These are phyloP conservation scores for Lentinula aciculospora DNA, from an alignment of 768 basidiomycete genomes.

Conservation along the genomic window DNA sequence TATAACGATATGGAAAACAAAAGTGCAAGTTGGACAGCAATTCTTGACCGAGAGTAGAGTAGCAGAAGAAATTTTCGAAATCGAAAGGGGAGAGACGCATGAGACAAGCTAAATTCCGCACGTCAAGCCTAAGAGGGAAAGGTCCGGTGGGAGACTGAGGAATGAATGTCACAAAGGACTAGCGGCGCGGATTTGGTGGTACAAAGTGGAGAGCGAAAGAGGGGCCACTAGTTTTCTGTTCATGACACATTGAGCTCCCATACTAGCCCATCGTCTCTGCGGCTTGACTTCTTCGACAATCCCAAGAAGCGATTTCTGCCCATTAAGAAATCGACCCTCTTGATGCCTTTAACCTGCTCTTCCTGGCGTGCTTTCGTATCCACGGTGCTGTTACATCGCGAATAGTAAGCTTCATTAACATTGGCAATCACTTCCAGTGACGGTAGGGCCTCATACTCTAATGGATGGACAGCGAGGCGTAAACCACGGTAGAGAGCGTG, in stretches of 20 bases:
- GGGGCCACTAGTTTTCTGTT: neutral
- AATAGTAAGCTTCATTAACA: constrained; percentile 37
- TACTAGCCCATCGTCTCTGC: neutral
- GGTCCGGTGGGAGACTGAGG: neutral
- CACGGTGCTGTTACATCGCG: constrained; percentile 28
- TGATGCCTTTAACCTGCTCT: constrained; percentile 44
- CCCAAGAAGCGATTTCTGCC: constrained; percentile 35
- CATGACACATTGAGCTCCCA: constrained; percentile 7
- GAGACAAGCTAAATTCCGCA: neutral
- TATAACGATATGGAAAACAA: neutral
- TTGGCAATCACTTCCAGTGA: constrained; percentile 23
- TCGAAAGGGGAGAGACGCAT: neutral
- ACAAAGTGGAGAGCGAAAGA: neutral
- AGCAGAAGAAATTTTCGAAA: neutral
- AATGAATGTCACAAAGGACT: neutral
- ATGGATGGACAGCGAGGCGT: constrained; percentile 29
- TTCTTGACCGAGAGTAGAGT: neutral
- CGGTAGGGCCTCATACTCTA: constrained; percentile 34
- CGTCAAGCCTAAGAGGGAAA: neutral
- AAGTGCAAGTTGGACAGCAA: neutral
- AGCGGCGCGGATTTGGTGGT: neutral
- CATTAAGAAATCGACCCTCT: constrained; percentile 50
- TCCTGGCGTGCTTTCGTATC: constrained; percentile 23
- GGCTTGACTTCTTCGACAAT: constrained; percentile 14
- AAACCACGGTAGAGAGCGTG: constrained; percentile 36